Evolutionary conservation across 305 asterid genomes (phyloP).

Genomic region (Fraxinus xanthoxyloides): DNA sequence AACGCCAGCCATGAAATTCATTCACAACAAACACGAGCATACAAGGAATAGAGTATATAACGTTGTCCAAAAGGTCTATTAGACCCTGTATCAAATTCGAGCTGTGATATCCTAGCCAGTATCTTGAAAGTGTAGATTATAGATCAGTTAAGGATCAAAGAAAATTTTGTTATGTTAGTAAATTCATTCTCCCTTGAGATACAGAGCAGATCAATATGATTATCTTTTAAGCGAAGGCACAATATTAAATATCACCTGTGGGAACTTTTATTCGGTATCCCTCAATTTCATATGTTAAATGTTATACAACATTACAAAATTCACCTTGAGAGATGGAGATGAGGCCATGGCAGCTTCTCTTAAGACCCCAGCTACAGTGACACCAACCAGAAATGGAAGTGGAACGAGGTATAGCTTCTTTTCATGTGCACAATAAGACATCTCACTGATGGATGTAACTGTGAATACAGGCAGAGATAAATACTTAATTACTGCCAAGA

Average conservation of each 20-base stretch:
- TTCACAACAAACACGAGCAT: not conserved
- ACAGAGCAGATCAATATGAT: not conserved
- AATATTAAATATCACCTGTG: not conserved
- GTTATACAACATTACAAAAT: not conserved
- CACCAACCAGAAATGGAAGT: constrained; percentile 68
- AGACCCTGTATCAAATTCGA: not conserved
- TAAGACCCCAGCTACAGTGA: constrained; percentile 61
- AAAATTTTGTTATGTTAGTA: not conserved
- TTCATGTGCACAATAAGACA: constrained; percentile 96
- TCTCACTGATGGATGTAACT: constrained; percentile 68
- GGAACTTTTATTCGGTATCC: not conserved
- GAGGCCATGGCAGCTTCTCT: constrained; percentile 62
- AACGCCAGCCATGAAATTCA: not conserved
- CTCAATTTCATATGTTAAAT: not conserved
- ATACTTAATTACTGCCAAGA: constrained; percentile 55
- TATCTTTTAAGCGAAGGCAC: not conserved
- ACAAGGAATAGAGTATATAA: not conserved
- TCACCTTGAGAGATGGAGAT: constrained; percentile 73
- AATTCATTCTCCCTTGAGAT: not conserved
- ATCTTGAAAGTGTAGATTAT: not conserved
- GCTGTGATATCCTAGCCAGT: not conserved
- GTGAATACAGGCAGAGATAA: constrained; percentile 59
- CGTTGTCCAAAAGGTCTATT: not conserved
- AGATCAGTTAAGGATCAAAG: not conserved
- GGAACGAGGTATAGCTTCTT: constrained; percentile 65